Percentiles rank a stretch among this genome's conserved stretches.
phyloP scores from a whole-genome alignment of 2,329 filamentous ascomycete genomes.

The Shiraia bambusicola region DNA sequence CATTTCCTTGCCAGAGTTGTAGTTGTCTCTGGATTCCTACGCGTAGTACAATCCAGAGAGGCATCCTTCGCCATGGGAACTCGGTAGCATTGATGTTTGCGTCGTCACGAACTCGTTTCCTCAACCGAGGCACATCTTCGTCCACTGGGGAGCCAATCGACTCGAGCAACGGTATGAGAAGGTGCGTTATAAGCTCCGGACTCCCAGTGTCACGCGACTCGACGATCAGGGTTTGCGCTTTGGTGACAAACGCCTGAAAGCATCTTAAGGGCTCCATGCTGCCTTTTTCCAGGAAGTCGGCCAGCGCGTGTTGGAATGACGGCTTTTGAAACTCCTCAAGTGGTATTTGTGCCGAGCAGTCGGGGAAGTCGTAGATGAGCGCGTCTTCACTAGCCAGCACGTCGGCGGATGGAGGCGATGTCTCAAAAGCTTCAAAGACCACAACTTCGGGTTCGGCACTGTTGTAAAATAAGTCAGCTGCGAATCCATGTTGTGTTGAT shows the following conservation, averaged over 20 bases:
- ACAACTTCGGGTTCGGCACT: slow-evolving; percentile 17
- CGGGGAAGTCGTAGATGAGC: slow-evolving; percentile 61
- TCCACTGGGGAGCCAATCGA: slow-evolving; percentile 49
- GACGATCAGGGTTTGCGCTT: slow-evolving; percentile 50
- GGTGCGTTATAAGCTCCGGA: slow-evolving; percentile 58
- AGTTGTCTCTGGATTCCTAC: slow-evolving; percentile 58
- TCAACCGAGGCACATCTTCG: slow-evolving; percentile 40
- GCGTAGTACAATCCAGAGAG: slow-evolving; percentile 62
- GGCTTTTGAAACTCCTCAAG: slow-evolving; percentile 40
- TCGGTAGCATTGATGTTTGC: slow-evolving; percentile 51
- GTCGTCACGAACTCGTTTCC: slow-evolving; percentile 63
- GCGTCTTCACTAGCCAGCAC: slow-evolving; percentile 54
- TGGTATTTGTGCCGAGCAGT: slow-evolving; percentile 51
- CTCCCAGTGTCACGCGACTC: slow-evolving; percentile 59
- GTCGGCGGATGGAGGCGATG: slow-evolving; percentile 53
- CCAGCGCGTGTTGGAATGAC: slow-evolving; percentile 51
- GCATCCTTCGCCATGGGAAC: slow-evolving; percentile 61
- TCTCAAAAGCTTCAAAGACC: slow-evolving; percentile 62
- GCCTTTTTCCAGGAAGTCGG: slow-evolving; percentile 57
- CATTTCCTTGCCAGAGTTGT: slow-evolving; percentile 38
- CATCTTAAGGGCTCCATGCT: slow-evolving; percentile 53
- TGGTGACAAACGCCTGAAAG: slow-evolving; percentile 54
- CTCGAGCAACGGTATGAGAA: slow-evolving; percentile 61
- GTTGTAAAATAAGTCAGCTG: no score
- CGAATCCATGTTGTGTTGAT: no score